Evolutionary conservation across 2,329 filamentous ascomycete species (phyloP).

Genomic region (Colletotrichum higginsianum): DNA sequence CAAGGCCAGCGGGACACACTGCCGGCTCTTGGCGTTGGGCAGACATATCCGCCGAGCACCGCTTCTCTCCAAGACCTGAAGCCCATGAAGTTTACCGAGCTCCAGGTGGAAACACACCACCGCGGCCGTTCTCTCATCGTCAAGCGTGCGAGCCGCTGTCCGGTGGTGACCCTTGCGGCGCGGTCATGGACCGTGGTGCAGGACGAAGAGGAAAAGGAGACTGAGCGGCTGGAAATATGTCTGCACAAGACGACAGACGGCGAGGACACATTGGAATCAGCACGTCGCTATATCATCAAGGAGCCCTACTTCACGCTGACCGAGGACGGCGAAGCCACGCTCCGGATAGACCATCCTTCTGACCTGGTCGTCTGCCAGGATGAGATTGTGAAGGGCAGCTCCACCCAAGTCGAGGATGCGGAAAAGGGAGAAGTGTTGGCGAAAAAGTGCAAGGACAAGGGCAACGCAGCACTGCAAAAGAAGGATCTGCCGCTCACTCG

Average conservation of each 20-base stretch:
- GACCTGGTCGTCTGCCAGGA: constrained; percentile 46
- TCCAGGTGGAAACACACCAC: constrained; percentile 51
- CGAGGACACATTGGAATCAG: constrained; percentile 52
- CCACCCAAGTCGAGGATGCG: not conserved
- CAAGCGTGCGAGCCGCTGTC: constrained; percentile 46
- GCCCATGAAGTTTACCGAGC: constrained; percentile 46
- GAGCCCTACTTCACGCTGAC: constrained; percentile 65
- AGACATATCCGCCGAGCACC: constrained; percentile 47
- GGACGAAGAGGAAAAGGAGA: constrained; percentile 46
- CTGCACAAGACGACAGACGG: constrained; percentile 54
- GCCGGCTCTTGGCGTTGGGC: constrained; percentile 48
- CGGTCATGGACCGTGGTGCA: constrained; percentile 53
- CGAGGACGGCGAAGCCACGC: constrained; percentile 54
- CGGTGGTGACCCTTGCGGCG: constrained; percentile 45
- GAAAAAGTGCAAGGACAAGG: constrained; percentile 47
- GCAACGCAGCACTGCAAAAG: constrained; percentile 49
- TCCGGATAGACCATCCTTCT: constrained; percentile 56
- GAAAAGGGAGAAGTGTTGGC: constrained; percentile 35
- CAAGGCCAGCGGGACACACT: constrained; percentile 46
- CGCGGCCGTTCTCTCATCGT: constrained; percentile 47
- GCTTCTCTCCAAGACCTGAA: constrained; percentile 42
- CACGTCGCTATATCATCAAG: constrained; percentile 58
- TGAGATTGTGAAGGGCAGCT: constrained; percentile 2
- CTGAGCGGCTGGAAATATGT: constrained; percentile 49
- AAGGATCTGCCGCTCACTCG: constrained; percentile 44